These are phyloP conservation scores for Tagetes erecta DNA, from an alignment of 129 eudicot genomes.

Conservation along the genomic window DNA sequence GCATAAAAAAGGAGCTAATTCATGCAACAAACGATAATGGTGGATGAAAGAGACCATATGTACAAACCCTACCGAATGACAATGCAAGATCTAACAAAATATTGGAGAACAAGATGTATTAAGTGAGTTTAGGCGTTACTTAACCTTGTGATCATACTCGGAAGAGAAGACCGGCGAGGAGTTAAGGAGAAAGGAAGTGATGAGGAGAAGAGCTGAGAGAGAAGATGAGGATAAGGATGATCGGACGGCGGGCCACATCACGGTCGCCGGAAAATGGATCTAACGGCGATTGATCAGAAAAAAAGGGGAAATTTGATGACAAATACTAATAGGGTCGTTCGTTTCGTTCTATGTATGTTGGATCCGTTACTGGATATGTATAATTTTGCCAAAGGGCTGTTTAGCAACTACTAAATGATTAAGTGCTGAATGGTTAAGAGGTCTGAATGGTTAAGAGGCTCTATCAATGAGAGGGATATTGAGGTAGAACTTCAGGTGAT, in stretches of 20 bases:
- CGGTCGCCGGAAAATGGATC: slow-evolving; percentile 59
- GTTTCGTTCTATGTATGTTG: too few species aligned
- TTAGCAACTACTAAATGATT: too few species aligned
- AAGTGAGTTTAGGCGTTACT: not conserved
- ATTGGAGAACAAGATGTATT: not conserved
- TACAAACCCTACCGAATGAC: slow-evolving; percentile 2
- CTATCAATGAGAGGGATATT: too few species aligned
- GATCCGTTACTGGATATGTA: too few species aligned
- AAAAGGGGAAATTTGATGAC: not conserved
- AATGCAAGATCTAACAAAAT: slow-evolving; percentile 24
- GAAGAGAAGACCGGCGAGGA: slow-evolving; percentile 63
- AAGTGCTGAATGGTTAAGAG: too few species aligned
- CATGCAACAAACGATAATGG: slow-evolving; percentile 1
- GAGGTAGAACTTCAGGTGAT: too few species aligned
- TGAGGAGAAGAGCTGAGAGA: not conserved
- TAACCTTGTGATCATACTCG: slow-evolving; percentile 80
- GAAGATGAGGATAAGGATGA: slow-evolving; percentile 14
- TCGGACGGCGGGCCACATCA: slow-evolving; percentile 56
- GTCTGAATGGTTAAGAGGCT: too few species aligned
- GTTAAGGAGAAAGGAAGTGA: slow-evolving; percentile 33
- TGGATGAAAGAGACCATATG: slow-evolving; percentile 12
- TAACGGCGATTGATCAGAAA: slow-evolving; percentile 30
- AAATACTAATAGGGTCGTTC: too few species aligned
- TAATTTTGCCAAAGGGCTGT: too few species aligned
- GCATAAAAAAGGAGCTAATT: not conserved